Base-by-base conservation (phyloP, 139 green algal genomes). In the Yamagishiella unicocca region DNA sequence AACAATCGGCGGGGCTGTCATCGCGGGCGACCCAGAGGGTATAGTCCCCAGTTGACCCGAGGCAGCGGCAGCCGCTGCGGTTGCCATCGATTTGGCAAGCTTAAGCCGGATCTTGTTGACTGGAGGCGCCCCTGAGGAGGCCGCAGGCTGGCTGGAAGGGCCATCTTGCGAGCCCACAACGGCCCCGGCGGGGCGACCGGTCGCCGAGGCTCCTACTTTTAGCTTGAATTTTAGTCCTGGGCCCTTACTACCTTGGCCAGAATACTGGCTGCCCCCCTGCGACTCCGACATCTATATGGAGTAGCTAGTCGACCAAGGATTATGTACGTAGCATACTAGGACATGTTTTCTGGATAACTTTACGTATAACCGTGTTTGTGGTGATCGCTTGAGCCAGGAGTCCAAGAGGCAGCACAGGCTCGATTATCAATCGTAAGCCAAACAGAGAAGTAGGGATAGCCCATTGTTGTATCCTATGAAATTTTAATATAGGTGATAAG, bases 81-180 rank as follows among this genome's bases (percentile, higher is more conserved):
- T 43, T 68, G 79, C 77, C 38, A 76, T 75, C 2, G 79, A 54
- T 61, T 86, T 86, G 4, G 80, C 80, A 38, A 86, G 64, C 64
- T 86, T 86, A 1, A 86, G 5, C 4, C 80, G 80, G 21, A 86
- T 86, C 45, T 86, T 86, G 42, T 77, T 86, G 21, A 77, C 80
- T 0, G 80, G 80, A 1, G 64, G 40, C 24, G 62, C 27, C 24
- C 22, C 43, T 9, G 62, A 3, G 22, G 62, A 12, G 21, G 12
- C 55, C 25, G 55, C 58, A 10, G 12, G n/a, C 25, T 70, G 8
- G n/a, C 38, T 27, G 21, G 38, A 2, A 12, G 27, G 10, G 8
- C 33, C 72, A 80, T 80, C 72, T 55, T 62, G 72, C 6, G 31
- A 62, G 64, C 64, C 8, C 6, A 8, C 8, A 8, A 31, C 12